These are phyloP conservation scores for Crithidia sp. DNA, from an alignment of 208 protist genomes.

Conservation along the genomic window DNA sequence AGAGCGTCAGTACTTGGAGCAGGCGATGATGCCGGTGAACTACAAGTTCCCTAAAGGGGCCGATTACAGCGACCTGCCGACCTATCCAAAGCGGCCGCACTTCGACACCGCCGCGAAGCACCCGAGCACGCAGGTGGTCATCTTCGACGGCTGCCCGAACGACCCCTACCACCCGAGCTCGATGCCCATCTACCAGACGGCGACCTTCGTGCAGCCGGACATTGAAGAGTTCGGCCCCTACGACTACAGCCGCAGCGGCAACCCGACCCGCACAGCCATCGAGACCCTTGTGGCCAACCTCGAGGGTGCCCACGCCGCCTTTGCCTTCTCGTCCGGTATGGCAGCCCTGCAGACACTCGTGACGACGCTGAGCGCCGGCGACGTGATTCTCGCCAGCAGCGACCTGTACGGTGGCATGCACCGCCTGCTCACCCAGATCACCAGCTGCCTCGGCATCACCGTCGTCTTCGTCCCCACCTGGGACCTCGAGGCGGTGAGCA, in stretches of 20 bases:
- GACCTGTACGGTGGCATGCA: constrained; percentile 96
- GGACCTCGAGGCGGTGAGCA: constrained; percentile 62
- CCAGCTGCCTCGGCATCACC: constrained; percentile 63
- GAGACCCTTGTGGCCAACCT: constrained; percentile 91
- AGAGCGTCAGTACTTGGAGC: constrained; percentile 52
- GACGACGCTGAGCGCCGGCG: constrained; percentile 71
- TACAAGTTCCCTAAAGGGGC: constrained; percentile 40
- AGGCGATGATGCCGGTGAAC: constrained; percentile 41
- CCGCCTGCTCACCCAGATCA: constrained; percentile 89
- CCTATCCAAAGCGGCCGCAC: constrained; percentile 75
- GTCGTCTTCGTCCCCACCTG: constrained; percentile 91
- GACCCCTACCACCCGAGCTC: constrained; percentile 90
- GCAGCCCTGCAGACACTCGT: constrained; percentile 87
- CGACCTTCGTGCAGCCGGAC: constrained; percentile 91
- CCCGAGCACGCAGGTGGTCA: constrained; percentile 76
- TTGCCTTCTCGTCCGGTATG: constrained; percentile 91
- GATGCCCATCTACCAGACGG: constrained; percentile 91
- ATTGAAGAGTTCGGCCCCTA: constrained; percentile 85
- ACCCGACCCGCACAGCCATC: constrained; percentile 93
- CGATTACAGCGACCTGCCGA: constrained; percentile 70
- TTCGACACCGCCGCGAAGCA: constrained; percentile 72
- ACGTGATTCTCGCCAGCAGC: constrained; percentile 81
- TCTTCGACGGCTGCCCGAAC: constrained; percentile 89
- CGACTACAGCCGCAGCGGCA: constrained; percentile 94
- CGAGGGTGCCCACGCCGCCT: constrained; percentile 91